phyloP scores from a whole-genome alignment of 345 rosid genomes.

The Dipteronia sinensis region DNA sequence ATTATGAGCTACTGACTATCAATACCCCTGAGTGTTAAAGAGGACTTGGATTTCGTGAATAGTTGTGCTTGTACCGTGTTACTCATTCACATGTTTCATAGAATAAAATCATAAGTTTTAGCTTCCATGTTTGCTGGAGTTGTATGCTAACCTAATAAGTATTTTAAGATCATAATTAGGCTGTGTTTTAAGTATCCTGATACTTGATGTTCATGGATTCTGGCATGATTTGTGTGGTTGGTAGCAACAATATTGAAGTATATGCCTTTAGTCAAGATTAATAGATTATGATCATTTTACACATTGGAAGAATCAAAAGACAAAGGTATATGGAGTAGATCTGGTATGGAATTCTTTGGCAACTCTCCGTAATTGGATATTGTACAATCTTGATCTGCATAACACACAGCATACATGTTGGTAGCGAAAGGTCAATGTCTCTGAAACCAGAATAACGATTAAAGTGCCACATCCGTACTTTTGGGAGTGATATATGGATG shows the following conservation, averaged over 20 bases:
- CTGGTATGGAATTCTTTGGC: not conserved
- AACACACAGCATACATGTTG: too few relatives aligned
- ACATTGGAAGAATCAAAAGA: not conserved
- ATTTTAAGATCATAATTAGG: not conserved
- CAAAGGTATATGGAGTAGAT: not conserved
- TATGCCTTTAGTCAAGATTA: not conserved
- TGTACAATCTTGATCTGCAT: slow-evolving; percentile 2
- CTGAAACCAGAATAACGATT: not conserved
- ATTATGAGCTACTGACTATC: not conserved
- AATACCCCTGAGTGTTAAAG: not conserved
- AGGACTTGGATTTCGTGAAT: slow-evolving; percentile 9
- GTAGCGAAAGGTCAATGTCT: too few relatives aligned
- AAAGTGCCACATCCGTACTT: not conserved
- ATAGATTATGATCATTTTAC: not conserved
- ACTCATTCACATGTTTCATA: not conserved
- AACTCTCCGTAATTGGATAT: not conserved
- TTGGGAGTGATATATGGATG: not conserved
- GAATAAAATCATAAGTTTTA: not conserved
- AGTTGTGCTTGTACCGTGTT: slow-evolving; percentile 10
- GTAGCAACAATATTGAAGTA: not conserved
- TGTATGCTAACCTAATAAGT: not conserved
- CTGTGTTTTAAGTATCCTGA: not conserved
- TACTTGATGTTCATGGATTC: slow-evolving; percentile 2
- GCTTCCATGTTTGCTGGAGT: slow-evolving; percentile 1
- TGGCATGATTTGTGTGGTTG: not conserved